Conservation (phyloP, 345 rosid genomes). For the Acer negundo region DNA sequence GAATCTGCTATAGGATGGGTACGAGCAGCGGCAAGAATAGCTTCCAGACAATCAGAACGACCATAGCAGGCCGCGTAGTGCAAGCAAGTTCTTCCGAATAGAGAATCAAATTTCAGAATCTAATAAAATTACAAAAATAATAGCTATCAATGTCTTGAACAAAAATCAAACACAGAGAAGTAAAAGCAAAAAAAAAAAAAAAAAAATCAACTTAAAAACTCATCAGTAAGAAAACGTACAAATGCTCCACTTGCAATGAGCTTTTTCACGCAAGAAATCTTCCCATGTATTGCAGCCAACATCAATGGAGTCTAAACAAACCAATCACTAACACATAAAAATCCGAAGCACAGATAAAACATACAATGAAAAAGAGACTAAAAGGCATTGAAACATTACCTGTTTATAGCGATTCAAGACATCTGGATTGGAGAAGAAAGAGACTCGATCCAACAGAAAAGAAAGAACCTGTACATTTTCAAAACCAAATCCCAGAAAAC, state of each 20-base stretch:
- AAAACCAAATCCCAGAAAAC: conserved; percentile 11
- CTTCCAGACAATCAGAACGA: conserved; percentile 41
- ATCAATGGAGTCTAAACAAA: conserved; percentile 43
- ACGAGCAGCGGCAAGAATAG: conserved; percentile 33
- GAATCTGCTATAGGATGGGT: conserved; percentile 35
- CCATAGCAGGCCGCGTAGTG: conserved; percentile 44
- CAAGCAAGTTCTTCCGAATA: conserved; percentile 40
- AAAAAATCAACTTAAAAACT: background rate
- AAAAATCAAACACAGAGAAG: background rate
- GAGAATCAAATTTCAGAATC: conserved; percentile 32
- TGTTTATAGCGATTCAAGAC: conserved; percentile 42
- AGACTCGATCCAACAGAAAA: conserved; percentile 36
- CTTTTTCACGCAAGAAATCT: conserved; percentile 36
- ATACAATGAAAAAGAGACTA: background rate
- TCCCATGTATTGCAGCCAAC: conserved; percentile 54
- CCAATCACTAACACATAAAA: conserved; percentile 14
- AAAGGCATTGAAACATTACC: conserved; percentile 20
- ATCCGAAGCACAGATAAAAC: background rate
- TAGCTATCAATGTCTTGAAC: background rate
- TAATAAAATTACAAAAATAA: conserved; percentile 9
- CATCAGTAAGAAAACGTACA: conserved; percentile 25
- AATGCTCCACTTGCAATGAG: conserved; percentile 48
- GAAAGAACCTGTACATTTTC: conserved; percentile 33
- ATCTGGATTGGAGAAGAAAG: conserved; percentile 36
- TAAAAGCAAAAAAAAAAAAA: background rate